Evolutionary conservation across 208 protist genomes (phyloP).

Genomic region (Acanthamoeba sp.): DNA sequence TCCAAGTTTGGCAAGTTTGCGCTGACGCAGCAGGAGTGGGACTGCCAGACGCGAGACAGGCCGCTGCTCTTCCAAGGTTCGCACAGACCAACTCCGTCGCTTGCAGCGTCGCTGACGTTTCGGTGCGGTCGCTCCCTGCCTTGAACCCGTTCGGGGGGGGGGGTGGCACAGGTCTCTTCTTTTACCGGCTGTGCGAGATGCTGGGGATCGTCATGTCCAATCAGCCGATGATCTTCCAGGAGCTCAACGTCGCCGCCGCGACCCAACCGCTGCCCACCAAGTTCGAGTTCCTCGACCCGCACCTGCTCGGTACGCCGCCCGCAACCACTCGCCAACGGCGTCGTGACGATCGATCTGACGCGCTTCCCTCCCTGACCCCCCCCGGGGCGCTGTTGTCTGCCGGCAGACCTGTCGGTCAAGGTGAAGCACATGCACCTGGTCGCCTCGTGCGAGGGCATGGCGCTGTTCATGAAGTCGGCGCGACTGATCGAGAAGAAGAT

Average conservation of each 20-base stretch:
- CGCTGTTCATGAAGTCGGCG: constrained; percentile 21
- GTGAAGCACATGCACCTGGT: constrained; percentile 76
- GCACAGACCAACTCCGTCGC: too few species aligned
- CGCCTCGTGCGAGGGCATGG: not conserved
- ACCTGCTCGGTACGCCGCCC: too few species aligned
- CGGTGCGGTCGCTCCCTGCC: too few species aligned
- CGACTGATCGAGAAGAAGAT: not conserved
- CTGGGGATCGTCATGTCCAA: constrained; percentile 5
- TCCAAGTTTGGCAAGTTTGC: constrained; percentile 61
- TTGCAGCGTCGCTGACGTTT: too few species aligned
- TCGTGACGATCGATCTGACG: too few species aligned
- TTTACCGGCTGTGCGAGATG: constrained; percentile 40
- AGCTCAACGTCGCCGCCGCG: not conserved
- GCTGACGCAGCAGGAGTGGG: constrained; percentile 3
- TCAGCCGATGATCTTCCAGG: constrained; percentile 7
- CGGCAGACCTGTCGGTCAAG: constrained; percentile 45
- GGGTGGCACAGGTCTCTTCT: too few species aligned
- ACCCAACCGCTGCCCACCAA: not conserved
- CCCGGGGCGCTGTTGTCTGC: too few species aligned
- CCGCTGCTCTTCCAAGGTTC: constrained; percentile 37
- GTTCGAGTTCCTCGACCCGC: constrained; percentile 41
- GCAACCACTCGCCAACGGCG: too few species aligned
- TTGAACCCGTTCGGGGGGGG: too few species aligned
- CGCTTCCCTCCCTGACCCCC: too few species aligned
- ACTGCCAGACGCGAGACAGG: not conserved